These are phyloP conservation scores for Aspergillus bridgeri DNA, from an alignment of 495 filamentous ascomycete genomes.

Conservation along the genomic window DNA sequence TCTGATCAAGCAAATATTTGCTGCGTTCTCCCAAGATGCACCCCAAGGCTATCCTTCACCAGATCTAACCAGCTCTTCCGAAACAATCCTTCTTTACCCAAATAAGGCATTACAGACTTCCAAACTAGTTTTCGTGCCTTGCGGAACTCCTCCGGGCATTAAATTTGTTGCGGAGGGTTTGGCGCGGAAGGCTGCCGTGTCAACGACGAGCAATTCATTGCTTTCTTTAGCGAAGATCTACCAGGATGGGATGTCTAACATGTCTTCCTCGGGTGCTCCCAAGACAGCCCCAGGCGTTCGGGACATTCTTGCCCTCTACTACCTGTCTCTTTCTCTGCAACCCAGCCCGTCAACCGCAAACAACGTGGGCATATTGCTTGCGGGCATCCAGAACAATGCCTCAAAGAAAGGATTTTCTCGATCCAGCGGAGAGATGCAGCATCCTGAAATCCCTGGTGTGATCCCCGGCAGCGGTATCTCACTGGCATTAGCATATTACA, in stretches of 20 bases:
- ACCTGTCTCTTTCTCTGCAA: slow-evolving; percentile 89
- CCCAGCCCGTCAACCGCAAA: slow-evolving; percentile 97
- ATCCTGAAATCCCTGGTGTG: slow-evolving; percentile 70
- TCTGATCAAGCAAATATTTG: slow-evolving; percentile 77
- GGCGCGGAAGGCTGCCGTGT: slow-evolving; percentile 76
- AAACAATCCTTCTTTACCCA: slow-evolving; percentile 76
- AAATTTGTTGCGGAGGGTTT: slow-evolving; percentile 68
- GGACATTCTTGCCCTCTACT: slow-evolving; percentile 94
- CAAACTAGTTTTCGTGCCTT: slow-evolving; percentile 72
- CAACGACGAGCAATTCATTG: slow-evolving; percentile 93
- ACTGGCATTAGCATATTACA: slow-evolving; percentile 89
- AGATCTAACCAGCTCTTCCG: slow-evolving; percentile 31
- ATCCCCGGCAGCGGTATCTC: slow-evolving; percentile 82
- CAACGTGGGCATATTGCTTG: slow-evolving; percentile 95
- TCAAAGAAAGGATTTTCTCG: slow-evolving; percentile 37
- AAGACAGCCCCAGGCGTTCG: slow-evolving; percentile 72
- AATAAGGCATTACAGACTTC: slow-evolving; percentile 82
- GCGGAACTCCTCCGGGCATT: slow-evolving; percentile 81
- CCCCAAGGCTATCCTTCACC: slow-evolving; percentile 26
- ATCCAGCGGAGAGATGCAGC: slow-evolving; percentile 33
- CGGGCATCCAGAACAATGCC: slow-evolving; percentile 80
- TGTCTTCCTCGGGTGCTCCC: slow-evolving; percentile 54
- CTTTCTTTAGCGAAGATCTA: slow-evolving; percentile 97
- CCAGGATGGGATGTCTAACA: slow-evolving; percentile 92
- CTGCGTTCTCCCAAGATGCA: slow-evolving; percentile 55